Evolutionary conservation across 495 filamentous ascomycete species (phyloP).

Genomic region (Parachaetomium inaequale): DNA sequence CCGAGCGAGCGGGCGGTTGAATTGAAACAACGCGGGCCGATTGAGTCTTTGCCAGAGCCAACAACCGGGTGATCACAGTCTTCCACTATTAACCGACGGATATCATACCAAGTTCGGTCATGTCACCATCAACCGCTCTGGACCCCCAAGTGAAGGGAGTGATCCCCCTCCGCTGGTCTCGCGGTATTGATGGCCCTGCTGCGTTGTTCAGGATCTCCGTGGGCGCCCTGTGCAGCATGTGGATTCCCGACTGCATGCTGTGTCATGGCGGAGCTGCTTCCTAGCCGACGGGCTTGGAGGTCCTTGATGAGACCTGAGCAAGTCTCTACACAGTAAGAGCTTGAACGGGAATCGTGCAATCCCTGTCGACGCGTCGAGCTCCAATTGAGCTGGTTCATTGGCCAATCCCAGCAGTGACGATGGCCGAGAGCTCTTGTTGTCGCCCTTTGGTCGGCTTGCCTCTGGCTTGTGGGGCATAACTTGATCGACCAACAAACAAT

Average conservation of each 20-base stretch:
- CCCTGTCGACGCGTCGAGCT: background rate
- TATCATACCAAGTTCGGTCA: background rate
- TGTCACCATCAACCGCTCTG: background rate
- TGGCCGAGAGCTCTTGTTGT: background rate
- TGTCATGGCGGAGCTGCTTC: background rate
- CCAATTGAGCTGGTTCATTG: background rate
- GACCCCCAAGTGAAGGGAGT: background rate
- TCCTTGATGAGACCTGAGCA: background rate
- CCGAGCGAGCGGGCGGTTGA: background rate
- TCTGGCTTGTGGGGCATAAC: no score
- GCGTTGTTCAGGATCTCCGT: background rate
- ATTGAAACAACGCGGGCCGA: constrained; percentile 1
- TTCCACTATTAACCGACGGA: constrained; percentile 1
- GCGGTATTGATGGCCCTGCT: background rate
- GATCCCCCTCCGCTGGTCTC: background rate
- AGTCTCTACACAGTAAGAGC: no score
- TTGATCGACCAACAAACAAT: no score
- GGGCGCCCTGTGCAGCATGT: background rate
- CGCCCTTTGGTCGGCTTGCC: background rate
- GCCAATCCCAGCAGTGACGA: background rate
- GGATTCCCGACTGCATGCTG: background rate
- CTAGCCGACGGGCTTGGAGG: background rate
- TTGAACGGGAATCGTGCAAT: background rate
- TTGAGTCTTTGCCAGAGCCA: constrained; percentile 3
- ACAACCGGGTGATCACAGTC: background rate